Base-by-base conservation (phyloP, 768 basidiomycete species). In the Tulasnella sp. region DNA sequence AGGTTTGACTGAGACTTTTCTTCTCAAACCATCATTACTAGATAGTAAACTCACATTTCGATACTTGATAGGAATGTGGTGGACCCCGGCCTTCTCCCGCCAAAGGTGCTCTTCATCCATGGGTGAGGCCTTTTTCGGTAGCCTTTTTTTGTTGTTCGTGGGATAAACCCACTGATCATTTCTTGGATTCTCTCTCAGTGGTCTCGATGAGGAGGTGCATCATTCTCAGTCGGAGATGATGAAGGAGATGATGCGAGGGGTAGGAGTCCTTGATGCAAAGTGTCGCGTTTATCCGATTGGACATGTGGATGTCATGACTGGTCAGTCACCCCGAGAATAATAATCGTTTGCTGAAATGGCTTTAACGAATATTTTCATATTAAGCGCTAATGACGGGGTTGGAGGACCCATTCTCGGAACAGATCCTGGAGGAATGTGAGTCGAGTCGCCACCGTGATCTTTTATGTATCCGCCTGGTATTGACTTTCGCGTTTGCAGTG, bases 171-270 rank as follows among this genome's bases (percentile, higher is more conserved):
- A 17, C 24, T n/a, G n/a, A 15, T 47, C 17, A 32, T 7, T 38
- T 7, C 34, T n/a, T n/a, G n/a, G n/a, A n/a, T n/a, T n/a, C n/a
- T n/a, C n/a, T n/a, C n/a, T n/a, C n/a, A 66, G 65, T n/a, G 65
- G 65, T 17, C 61, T 66, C 17, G 65, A 66, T 48, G 56, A 56
- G 42, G 52, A 55, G 23, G 62, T 65, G 24, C 29, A 55, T 11
- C 56, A 64, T 45, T 44, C 52, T n/a, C 65, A 66, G 43, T 65
- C 64, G 21, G 65, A 65, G 42, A 51, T 51, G 13, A 66, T 65
- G 64, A 66, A 66, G 55, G 65, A 66, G 44, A 26, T 66, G 2
- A 45, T 66, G 11, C 64, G 59, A n/a, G 65, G 65, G 4, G 61
- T 66, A 5, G 64, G 65, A 4, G 30, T 66, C 19, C 23, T 8